Evolutionary conservation across 2,329 filamentous ascomycete genomes (phyloP).

Genomic region (Sporothrix sp.): DNA sequence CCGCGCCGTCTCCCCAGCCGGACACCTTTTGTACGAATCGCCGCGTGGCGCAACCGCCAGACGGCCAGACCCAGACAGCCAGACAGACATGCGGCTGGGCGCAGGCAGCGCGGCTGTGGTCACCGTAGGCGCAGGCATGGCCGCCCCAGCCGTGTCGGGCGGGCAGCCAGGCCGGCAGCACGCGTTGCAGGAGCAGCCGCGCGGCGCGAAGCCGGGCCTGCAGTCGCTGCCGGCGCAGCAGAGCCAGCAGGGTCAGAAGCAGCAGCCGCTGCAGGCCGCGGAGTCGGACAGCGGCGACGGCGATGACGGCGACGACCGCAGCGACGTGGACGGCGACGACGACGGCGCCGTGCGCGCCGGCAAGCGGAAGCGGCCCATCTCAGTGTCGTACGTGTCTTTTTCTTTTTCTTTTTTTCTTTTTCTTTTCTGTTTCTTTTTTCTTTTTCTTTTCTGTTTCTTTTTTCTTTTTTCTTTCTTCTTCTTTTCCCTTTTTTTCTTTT

Average conservation of each 20-base stretch:
- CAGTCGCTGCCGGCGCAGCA: slow-evolving; percentile 2
- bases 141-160: neutral
- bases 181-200: neutral
- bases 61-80: too few relatives aligned
- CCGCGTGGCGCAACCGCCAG: too few relatives aligned
- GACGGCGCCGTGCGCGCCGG: slow-evolving; percentile 37
- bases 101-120: slow-evolving; percentile 5
- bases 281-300: slow-evolving; percentile 24
- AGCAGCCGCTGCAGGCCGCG: slow-evolving; percentile 7
- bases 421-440: slow-evolving; percentile 9
- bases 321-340: slow-evolving; percentile 34
- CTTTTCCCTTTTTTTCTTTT: neutral
- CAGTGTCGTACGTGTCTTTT: slow-evolving; percentile 44
- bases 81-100: slow-evolving; percentile 4
- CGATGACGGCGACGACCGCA: slow-evolving; percentile 28
- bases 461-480: neutral
- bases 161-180: slow-evolving; percentile 5
- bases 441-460: slow-evolving; percentile 9
- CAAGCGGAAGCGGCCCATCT: slow-evolving; percentile 52
- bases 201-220: slow-evolving; percentile 6
- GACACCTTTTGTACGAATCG: slow-evolving; percentile 2
- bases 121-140: neutral
- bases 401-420: neutral
- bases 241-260: neutral
- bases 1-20: neutral